phyloP scores from a whole-genome alignment of 2,329 filamentous ascomycete genomes.

The Clonostachys sp. region DNA sequence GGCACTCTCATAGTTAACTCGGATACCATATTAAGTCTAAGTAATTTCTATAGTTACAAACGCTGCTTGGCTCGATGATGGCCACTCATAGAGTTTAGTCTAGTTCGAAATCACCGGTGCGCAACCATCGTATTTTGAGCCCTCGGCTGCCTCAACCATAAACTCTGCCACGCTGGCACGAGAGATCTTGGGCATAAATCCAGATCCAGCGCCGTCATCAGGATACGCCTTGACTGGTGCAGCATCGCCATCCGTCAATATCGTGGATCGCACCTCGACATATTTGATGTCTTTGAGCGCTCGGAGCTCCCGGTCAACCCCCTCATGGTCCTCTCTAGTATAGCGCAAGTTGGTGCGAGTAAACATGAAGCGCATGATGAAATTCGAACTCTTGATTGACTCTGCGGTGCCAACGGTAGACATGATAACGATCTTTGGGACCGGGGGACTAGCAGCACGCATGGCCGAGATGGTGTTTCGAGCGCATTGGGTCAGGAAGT shows the following conservation, averaged over 20 bases:
- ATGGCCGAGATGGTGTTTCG: constrained; percentile 28
- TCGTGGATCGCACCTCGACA: constrained; percentile 33
- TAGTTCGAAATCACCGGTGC: constrained; percentile 38
- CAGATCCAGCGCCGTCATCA: constrained; percentile 29
- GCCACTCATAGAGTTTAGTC: too few relatives aligned
- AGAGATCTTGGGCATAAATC: constrained; percentile 27
- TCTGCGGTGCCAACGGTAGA: constrained; percentile 39
- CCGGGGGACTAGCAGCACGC: constrained; percentile 21
- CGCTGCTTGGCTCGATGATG: too few relatives aligned
- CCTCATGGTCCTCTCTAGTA: constrained; percentile 39
- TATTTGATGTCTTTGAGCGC: neutral
- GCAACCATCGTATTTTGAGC: constrained; percentile 25
- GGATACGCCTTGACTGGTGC: constrained; percentile 27
- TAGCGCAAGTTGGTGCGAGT: constrained; percentile 35
- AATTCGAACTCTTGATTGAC: constrained; percentile 31
- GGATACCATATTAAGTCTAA: too few relatives aligned
- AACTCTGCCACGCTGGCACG: constrained; percentile 35
- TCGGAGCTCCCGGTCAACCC: constrained; percentile 30
- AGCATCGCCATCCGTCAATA: constrained; percentile 31
- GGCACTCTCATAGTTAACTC: too few relatives aligned
- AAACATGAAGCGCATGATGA: constrained; percentile 32
- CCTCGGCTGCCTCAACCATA: constrained; percentile 32
- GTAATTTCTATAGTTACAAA: too few relatives aligned
- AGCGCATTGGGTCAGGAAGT: constrained; percentile 37
- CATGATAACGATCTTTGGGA: constrained; percentile 36